These are phyloP conservation scores for Buddleja alternifolia DNA, from an alignment of 257 asterid genomes.

Conservation along the genomic window DNA sequence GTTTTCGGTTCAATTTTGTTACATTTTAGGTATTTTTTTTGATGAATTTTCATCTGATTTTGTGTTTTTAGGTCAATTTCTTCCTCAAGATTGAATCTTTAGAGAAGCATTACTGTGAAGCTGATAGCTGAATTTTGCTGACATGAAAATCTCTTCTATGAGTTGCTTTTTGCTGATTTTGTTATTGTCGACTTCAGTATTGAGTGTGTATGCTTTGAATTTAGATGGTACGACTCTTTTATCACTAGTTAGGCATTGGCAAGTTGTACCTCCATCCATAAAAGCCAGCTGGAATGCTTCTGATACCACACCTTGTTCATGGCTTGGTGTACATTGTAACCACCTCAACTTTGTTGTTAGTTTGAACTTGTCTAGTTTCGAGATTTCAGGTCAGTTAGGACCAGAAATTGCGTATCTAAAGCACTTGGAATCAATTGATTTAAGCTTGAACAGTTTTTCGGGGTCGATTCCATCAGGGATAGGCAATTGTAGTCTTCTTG, in stretches of 20 bases:
- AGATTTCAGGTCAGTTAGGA: constrained; percentile 71
- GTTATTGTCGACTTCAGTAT: constrained; percentile 35
- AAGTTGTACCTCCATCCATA: constrained; percentile 62
- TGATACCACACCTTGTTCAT: constrained; percentile 74
- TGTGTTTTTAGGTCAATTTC: constrained; percentile 3
- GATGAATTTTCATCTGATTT: background rate
- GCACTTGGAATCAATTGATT: constrained; percentile 48
- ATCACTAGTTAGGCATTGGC: constrained; percentile 65
- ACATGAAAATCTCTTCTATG: constrained; percentile 36
- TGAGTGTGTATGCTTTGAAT: constrained; percentile 43
- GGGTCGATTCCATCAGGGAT: constrained; percentile 60
- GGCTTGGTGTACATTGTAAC: constrained; percentile 78
- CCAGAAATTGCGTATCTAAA: constrained; percentile 58
- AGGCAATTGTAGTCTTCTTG: constrained; percentile 54
- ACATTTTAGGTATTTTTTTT: no score
- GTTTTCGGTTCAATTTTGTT: background rate
- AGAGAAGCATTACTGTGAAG: background rate
- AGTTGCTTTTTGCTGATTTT: constrained; percentile 38
- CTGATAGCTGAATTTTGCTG: constrained; percentile 6
- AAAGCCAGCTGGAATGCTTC: constrained; percentile 78
- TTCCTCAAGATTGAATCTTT: constrained; percentile 24
- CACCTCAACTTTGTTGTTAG: constrained; percentile 35
- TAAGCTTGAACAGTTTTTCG: constrained; percentile 48
- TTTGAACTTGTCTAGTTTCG: constrained; percentile 52
- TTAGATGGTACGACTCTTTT: constrained; percentile 65